Base-by-base conservation (phyloP, 768 basidiomycete species). In the Kwoniella europaea region DNA sequence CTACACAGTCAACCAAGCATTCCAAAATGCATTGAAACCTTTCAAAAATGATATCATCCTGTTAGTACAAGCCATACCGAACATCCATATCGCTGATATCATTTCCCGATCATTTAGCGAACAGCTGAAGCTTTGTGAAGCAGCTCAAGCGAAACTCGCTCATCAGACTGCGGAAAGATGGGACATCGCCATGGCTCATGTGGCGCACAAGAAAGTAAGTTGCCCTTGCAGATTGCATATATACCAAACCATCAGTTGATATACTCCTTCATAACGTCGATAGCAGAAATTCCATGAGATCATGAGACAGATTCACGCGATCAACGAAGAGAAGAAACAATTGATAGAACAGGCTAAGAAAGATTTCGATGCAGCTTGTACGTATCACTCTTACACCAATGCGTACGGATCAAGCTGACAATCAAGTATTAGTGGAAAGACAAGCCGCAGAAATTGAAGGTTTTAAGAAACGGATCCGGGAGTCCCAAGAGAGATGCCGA, bases 391-490 rank as follows among this genome's bases (percentile, higher is more conserved):
- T 1, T 20, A 5, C 5, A 65, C 3, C 46, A 18, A 50, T 10
- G 10, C 4, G 2, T 50, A 2, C 13, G 2, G 46, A 50, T 18
- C 7, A 50, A 15, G 10, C 15, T 50, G 46, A 60, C 24, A 6
- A 42, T 13, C 10, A 15, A 15, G 12, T 46, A 13, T n/a, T 46
- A 72, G 71, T 63, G 27, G 59, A 29, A 1, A 56, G 57, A n/a
- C 72, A 73, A 29, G 27, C 61, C 20, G 20, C 22, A 10, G 72
- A 73, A 43, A 41, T 69, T 29, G 60, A 64, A 27, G 60, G 46
- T 16, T 42, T 66, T 5, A 52, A 65, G 35, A 35, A 29, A 43
- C 68, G 69, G 43, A 13, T 58, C 16, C 44, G 43, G 16, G 60
- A 65, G 35, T 50, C 58, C 18, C 22, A 67, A 43, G 59, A 63